Base-by-base conservation (phyloP, 2,329 filamentous ascomycete genomes). In the Trichoderma citrinoviride region DNA sequence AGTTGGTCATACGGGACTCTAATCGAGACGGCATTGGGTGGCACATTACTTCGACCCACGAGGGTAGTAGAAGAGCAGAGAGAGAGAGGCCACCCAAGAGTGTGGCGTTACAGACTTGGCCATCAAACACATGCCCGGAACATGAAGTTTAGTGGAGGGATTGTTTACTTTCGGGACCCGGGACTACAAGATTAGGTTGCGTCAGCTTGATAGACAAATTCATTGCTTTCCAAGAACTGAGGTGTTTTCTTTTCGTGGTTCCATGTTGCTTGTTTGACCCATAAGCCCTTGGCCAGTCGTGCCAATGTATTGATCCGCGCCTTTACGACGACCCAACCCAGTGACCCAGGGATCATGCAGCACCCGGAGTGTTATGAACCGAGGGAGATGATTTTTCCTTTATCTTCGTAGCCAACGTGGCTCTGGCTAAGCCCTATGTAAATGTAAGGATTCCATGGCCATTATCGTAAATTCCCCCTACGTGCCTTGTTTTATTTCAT, bases 11-110 rank as follows among this genome's bases (percentile, higher is more conserved):
- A 58, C 52, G 62, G 40, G 66, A 64, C 69, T 65, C 49, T 67
- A 65, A 71, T 74, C 69, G 67, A n/a, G n/a, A 70, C 65, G 68
- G 27, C 70, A 57, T 68, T 71, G 65, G 69, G 60, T 61, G 65
- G 65, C 68, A 70, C 69, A 67, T 68, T 71, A 70, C 72, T 70
- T 69, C 69, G 71, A 71, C 56, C 70, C 71, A 69, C 74, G 74
- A 77, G 74, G 74, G 53, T 43, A 33, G 37, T 50, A 63, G 50
- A 57, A 47, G 43, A 43, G 33, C 17, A 23, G 12, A 37, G 54
- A 23, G 12, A 37, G 54, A 47, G 40, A 27, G 41, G 41, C 21
- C 33, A 55, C 53, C 41, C n/a, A 63, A 52, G 33, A 61, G 25
- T 40, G 57, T 61, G 66, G 56, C 66, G 62, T 60, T 60, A 33